These are phyloP conservation scores for Hericium erinaceus DNA, from an alignment of 768 basidiomycete species.

Conservation along the genomic window DNA sequence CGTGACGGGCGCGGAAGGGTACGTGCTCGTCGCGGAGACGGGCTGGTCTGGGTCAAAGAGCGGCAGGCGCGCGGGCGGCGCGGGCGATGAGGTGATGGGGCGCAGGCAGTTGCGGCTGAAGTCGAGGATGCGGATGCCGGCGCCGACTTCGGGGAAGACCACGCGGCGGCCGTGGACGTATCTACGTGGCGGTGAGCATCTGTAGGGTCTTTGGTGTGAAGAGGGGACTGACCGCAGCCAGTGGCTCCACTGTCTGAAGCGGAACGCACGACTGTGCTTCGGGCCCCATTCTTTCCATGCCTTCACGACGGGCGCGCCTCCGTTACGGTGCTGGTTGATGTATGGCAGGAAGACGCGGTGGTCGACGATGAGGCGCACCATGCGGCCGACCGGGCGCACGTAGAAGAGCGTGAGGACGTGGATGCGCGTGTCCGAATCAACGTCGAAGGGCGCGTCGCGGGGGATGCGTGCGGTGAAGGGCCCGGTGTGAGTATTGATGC, in stretches of 20 bases:
- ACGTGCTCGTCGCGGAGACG: no score
- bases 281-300: background rate
- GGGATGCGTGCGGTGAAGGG: slow-evolving; percentile 17
- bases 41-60: no score
- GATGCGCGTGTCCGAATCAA: background rate
- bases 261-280: background rate
- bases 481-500: slow-evolving; percentile 18
- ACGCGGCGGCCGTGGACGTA: background rate
- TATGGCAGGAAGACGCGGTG: background rate
- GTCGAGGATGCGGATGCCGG: background rate
- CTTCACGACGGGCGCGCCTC: background rate
- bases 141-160: background rate
- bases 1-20: background rate
- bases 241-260: background rate
- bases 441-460: background rate
- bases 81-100: no score
- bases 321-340: background rate
- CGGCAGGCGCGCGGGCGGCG: no score
- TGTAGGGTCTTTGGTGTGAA: background rate
- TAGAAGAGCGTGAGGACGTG: background rate
- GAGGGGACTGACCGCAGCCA: background rate
- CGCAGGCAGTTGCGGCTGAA: background rate
- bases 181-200: background rate
- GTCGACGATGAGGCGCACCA: background rate
- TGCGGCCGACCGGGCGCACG: background rate